A percentile compares a stretch with the other conserved stretches of the same genome.
Evolutionary conservation across 2,329 filamentous ascomycete species (phyloP).

Genomic region (Cladosporium sp.): DNA sequence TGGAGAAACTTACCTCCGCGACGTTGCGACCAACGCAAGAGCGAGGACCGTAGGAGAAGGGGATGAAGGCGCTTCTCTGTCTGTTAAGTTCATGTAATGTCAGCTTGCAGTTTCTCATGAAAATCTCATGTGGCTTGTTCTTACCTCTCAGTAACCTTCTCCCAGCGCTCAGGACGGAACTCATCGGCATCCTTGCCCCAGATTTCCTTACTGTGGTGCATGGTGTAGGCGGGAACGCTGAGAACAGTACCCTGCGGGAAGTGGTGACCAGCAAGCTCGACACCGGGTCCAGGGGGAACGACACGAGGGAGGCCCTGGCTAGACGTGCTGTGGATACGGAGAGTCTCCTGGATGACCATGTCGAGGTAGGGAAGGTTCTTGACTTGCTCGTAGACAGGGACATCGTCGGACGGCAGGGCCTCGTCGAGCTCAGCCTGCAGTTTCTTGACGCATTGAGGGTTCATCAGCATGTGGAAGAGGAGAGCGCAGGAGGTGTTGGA

Average conservation of each 20-base stretch:
- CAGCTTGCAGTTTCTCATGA: neutral
- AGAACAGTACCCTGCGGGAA: slow-evolving; percentile 54
- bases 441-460: slow-evolving; percentile 66
- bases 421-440: slow-evolving; percentile 73
- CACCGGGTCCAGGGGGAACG: slow-evolving; percentile 61
- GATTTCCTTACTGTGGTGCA: slow-evolving; percentile 38
- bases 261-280: slow-evolving; percentile 61
- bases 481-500: slow-evolving; percentile 79
- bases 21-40: slow-evolving; percentile 43
- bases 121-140: no score
- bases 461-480: slow-evolving; percentile 68
- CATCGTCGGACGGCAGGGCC: slow-evolving; percentile 56
- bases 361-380: slow-evolving; percentile 72
- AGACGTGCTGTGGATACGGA: slow-evolving; percentile 83
- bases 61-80: slow-evolving; percentile 38
- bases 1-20: slow-evolving; percentile 26
- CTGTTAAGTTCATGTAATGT: neutral
- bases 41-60: slow-evolving; percentile 40
- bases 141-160: slow-evolving; percentile 32
- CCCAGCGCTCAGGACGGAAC: slow-evolving; percentile 39
- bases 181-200: slow-evolving; percentile 40
- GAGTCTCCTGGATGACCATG: slow-evolving; percentile 73
- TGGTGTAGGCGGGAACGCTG: slow-evolving; percentile 38
- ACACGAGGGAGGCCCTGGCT: slow-evolving; percentile 78
- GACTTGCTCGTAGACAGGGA: slow-evolving; percentile 70